phyloP scores from a whole-genome alignment of 2,329 filamentous ascomycete genomes.

The Scedosporium aurantiacum region DNA sequence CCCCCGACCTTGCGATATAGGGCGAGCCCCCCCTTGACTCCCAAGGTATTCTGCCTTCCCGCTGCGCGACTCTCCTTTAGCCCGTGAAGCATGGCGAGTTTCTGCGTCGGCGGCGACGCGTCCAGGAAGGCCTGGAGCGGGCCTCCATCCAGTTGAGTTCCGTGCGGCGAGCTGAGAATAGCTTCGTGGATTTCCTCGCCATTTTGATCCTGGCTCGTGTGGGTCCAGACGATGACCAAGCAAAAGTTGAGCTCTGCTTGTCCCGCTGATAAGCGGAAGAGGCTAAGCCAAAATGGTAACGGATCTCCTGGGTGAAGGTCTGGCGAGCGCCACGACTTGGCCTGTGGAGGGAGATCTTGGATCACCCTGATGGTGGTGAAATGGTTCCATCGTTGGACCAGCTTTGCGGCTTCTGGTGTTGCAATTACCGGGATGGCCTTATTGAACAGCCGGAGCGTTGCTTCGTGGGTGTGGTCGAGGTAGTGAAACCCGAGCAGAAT shows the following conservation, averaged over 20 bases:
- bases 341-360: neutral
- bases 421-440: slow-evolving; percentile 13
- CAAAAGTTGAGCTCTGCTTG: slow-evolving; percentile 12
- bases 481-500: slow-evolving; percentile 12
- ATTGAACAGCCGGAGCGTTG: slow-evolving; percentile 12
- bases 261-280: slow-evolving; percentile 11
- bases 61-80: slow-evolving; percentile 13
- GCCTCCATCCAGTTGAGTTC: slow-evolving; percentile 10
- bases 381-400: slow-evolving; percentile 11
- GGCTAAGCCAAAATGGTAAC: slow-evolving; percentile 13
- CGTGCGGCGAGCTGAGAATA: slow-evolving; percentile 14
- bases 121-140: slow-evolving; percentile 13
- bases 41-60: slow-evolving; percentile 7
- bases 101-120: slow-evolving; percentile 12
- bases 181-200: slow-evolving; percentile 12
- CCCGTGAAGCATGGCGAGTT: slow-evolving; percentile 15
- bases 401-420: slow-evolving; percentile 7
- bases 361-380: slow-evolving; percentile 13
- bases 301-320: slow-evolving; percentile 14
- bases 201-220: neutral
- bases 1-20: slow-evolving; percentile 13
- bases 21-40: slow-evolving; percentile 10
- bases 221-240: slow-evolving; percentile 14
- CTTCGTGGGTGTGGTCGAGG: slow-evolving; percentile 13
- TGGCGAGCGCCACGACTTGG: slow-evolving; percentile 10